Conservation (phyloP, 2,329 filamentous ascomycete genomes). For the Hypomyces perniciosus region DNA sequence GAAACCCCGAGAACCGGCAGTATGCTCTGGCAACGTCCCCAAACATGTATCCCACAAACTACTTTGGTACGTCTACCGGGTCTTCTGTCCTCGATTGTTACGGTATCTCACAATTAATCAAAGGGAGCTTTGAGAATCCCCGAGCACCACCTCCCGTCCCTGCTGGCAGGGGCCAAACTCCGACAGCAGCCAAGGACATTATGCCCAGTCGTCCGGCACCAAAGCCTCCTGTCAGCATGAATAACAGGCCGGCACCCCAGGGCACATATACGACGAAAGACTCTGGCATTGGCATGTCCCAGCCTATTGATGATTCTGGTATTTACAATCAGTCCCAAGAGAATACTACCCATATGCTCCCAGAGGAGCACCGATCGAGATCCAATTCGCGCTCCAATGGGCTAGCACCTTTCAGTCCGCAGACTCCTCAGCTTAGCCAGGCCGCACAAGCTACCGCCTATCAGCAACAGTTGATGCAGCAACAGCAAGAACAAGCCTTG, state of each 20-base stretch:
- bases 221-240: slow-evolving; percentile 67
- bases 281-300: slow-evolving; percentile 57
- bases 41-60: slow-evolving; percentile 48
- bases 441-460: slow-evolving; percentile 43
- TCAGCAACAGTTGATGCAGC: slow-evolving; percentile 62
- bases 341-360: slow-evolving; percentile 48
- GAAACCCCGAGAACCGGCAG: slow-evolving; percentile 49
- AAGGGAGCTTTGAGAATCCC: slow-evolving; percentile 96
- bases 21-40: slow-evolving; percentile 42
- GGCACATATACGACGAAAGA: slow-evolving; percentile 49
- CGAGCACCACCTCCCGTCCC: slow-evolving; percentile 88
- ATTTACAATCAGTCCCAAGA: slow-evolving; percentile 48
- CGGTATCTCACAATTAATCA: slow-evolving; percentile 65
- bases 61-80: slow-evolving; percentile 51
- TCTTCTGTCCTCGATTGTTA: slow-evolving; percentile 67
- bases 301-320: slow-evolving; percentile 51
- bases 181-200: slow-evolving; percentile 42
- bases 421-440: slow-evolving; percentile 30
- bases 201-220: slow-evolving; percentile 82
- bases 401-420: slow-evolving; percentile 43
- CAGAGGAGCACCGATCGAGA: slow-evolving; percentile 61
- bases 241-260: slow-evolving; percentile 51
- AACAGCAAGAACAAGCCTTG: slow-evolving; percentile 83
- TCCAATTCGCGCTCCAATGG: slow-evolving; percentile 61
- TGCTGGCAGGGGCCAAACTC: slow-evolving; percentile 39